Evolutionary conservation across 768 basidiomycete genomes (phyloP), one percentile per base, ranked within the genome.

Genomic region (Amanita thiersii): DNA sequence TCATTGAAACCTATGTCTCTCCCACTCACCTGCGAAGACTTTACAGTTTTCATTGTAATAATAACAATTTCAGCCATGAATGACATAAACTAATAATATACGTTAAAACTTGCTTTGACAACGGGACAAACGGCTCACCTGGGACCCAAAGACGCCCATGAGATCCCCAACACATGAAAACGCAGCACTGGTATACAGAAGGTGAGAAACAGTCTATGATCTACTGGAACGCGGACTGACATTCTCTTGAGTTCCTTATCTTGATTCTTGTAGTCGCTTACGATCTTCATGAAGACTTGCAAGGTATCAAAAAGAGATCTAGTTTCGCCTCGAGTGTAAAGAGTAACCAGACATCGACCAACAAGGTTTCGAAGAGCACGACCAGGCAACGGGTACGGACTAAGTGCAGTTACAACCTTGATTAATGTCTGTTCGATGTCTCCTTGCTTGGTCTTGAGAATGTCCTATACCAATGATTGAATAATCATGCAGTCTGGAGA

Each of bases 111-210:
- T 12, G 20, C 12, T 34, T 29, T 20, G 4, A 5, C 40, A 29
- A 34, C n/a, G 20, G 18, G 19, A 38, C n/a, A n/a, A 2, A 31
- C 12, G 10, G 53, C 81, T 42, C 56, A 86, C 91, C 66, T 96
- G 87, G 3, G 81, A 69, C 3, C 94, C 94, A 55, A 83, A 87
- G 4, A 66, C 68, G 19, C 66, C 73, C 86, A 97, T 97, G 5
- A 97, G 60, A 56, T 94, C 90, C 2, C 91, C 93, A 17, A 93
- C 76, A 46, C 84, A 83, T 47, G 81, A 87, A 55, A 91, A 80
- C 2, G 87, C 81, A 8, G 90, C 86, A 46, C 89, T 92, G 44
- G 6, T 11, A 26, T 20, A 35, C 29, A 24, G 43, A 48, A 33
- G 34, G 39, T 44, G 23, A 34, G 26, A 12, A 35, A 20, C 11